A percentile compares a stretch with the other conserved stretches of the same genome.
phyloP scores from a whole-genome alignment of 2,329 filamentous ascomycete genomes.

The Zalaria obscura region DNA sequence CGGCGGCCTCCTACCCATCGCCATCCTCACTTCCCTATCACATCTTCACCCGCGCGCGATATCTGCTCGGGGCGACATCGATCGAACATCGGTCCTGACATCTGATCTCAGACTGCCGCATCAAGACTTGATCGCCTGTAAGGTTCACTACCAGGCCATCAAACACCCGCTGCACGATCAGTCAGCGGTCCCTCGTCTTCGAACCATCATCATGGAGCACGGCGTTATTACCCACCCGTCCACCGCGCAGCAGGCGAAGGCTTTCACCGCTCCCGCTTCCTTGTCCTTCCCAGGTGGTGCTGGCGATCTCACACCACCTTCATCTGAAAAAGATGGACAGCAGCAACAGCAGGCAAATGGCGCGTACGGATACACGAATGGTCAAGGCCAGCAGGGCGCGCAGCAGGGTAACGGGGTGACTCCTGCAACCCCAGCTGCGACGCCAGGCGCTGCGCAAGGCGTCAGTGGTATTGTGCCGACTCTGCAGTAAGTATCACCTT shows the following conservation, averaged over 20 bases:
- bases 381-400: conserved; percentile 38
- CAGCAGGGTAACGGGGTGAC: conserved; percentile 59
- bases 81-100: conserved; percentile 2
- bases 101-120: conserved; percentile 6
- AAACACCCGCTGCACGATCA: conserved; percentile 8
- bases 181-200: conserved; percentile 11
- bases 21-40: background rate
- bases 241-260: conserved; percentile 85
- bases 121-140: background rate
- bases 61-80: background rate
- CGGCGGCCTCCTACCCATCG: background rate
- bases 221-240: conserved; percentile 78
- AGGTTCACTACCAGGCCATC: background rate
- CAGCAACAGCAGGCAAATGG: conserved; percentile 33
- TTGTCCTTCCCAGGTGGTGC: conserved; percentile 81
- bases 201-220: conserved; percentile 52
- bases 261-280: conserved; percentile 84
- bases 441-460: conserved; percentile 67
- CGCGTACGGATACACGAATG: conserved; percentile 34
- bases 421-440: conserved; percentile 82
- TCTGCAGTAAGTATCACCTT: conserved; percentile 74
- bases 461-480: conserved; percentile 85
- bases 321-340: conserved; percentile 52
- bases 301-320: conserved; percentile 69
- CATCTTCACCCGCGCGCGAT: conserved; percentile 1